These are phyloP conservation scores for Aspergillus eucalypticola DNA, from an alignment of 2,329 filamentous ascomycete species.

Conservation along the genomic window DNA sequence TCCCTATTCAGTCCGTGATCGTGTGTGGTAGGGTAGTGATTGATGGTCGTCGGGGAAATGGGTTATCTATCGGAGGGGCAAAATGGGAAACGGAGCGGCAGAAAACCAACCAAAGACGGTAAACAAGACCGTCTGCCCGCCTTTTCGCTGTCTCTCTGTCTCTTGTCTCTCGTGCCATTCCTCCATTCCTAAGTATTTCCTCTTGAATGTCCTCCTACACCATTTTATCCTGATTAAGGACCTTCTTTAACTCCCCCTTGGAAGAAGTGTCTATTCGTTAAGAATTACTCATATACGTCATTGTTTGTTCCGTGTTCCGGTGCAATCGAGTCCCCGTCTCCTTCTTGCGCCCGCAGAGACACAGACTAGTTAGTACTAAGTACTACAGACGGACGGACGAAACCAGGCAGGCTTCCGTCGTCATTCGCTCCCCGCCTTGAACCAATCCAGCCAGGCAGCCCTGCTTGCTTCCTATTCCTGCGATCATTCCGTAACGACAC, in stretches of 20 bases:
- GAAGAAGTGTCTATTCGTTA: too few relatives aligned
- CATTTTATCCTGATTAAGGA: too few relatives aligned
- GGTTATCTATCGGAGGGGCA: conserved; percentile 26
- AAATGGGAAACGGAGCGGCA: conserved; percentile 22
- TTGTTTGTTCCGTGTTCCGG: too few relatives aligned
- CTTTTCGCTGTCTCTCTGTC: conserved; percentile 15
- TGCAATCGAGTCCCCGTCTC: conserved; percentile 7
- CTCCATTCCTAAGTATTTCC: conserved; percentile 1
- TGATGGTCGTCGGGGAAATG: conserved; percentile 25
- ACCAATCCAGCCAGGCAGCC: neutral
- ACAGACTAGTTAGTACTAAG: too few relatives aligned
- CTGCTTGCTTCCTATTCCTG: neutral
- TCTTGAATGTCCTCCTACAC: too few relatives aligned
- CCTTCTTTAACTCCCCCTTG: too few relatives aligned
- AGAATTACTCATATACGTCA: too few relatives aligned
- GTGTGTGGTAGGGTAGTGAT: conserved; percentile 8
- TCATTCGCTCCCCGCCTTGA: conserved; percentile 15
- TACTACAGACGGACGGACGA: neutral
- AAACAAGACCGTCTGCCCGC: conserved; percentile 21
- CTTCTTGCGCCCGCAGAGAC: conserved; percentile 12
- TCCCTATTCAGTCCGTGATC: neutral
- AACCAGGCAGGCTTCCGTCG: conserved; percentile 13
- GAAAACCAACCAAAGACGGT: conserved; percentile 20
- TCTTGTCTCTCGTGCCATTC: conserved; percentile 1
- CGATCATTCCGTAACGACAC: neutral